A percentile compares a stretch with the other conserved stretches of the same genome.
Evolutionary conservation across 495 filamentous ascomycete genomes (phyloP).

Genomic region (Evansstolkia leycettana): DNA sequence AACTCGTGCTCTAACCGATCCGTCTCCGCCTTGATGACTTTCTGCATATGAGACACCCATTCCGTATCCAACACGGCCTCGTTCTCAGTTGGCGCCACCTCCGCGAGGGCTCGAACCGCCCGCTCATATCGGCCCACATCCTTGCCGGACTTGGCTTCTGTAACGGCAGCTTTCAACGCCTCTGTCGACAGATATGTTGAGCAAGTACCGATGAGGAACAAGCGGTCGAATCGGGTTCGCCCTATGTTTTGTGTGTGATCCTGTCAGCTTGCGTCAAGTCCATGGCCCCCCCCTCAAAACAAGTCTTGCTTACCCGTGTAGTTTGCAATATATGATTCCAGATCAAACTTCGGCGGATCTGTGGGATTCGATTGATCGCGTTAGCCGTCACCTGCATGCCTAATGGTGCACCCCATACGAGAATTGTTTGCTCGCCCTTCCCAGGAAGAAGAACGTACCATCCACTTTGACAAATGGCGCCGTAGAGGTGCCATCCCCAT

Average conservation of each 20-base stretch:
- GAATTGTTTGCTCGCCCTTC: not conserved
- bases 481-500: too few species aligned
- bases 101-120: constrained; percentile 48
- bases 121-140: constrained; percentile 61
- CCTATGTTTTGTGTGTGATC: constrained; percentile 32
- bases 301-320: constrained; percentile 54
- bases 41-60: constrained; percentile 56
- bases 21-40: constrained; percentile 51
- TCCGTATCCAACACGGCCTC: constrained; percentile 51
- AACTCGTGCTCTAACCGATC: constrained; percentile 70
- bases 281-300: not conserved
- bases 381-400: too few species aligned
- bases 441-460: constrained; percentile 1
- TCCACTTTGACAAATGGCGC: not conserved
- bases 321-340: constrained; percentile 84
- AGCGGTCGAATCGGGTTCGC: constrained; percentile 63
- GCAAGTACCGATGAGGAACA: constrained; percentile 66
- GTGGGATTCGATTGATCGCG: too few species aligned
- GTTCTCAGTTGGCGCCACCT: constrained; percentile 52
- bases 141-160: constrained; percentile 64
- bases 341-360: constrained; percentile 84
- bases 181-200: constrained; percentile 69
- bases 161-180: constrained; percentile 64
- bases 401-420: too few species aligned
- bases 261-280: not conserved